Evolutionary conservation across 345 rosid species (phyloP).

Genomic region (Brassica incana): DNA sequence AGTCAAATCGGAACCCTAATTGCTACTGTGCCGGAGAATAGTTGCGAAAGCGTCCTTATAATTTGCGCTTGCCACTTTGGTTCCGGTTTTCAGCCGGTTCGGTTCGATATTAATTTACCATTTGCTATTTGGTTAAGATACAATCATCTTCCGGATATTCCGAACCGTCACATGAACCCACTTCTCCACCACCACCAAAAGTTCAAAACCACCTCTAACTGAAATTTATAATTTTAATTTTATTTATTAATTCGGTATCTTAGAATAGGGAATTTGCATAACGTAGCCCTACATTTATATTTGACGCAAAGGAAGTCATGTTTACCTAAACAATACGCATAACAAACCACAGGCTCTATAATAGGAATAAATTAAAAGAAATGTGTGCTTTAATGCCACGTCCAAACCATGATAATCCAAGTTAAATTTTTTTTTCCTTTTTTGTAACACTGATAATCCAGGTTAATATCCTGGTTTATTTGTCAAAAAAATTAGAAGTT

Average conservation of each 20-base stretch:
- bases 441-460: not conserved
- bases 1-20: conserved; percentile 14
- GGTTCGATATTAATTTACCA: not conserved
- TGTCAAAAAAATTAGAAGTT: not conserved
- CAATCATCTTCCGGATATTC: conserved; percentile 4
- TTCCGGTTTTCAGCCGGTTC: conserved; percentile 12
- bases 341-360: not conserved
- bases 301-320: not conserved
- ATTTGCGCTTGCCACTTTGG: not conserved
- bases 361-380: not conserved
- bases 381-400: not conserved
- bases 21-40: not conserved
- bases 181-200: conserved; percentile 8
- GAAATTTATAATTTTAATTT: not conserved
- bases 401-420: not conserved
- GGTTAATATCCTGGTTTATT: not conserved
- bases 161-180: conserved; percentile 9
- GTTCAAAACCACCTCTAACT: not conserved
- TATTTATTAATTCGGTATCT: not conserved
- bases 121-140: not conserved
- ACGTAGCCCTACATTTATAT: not conserved
- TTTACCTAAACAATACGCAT: not conserved
- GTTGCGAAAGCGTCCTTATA: not conserved
- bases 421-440: no score
- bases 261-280: not conserved